Evolutionary conservation across 2,329 filamentous ascomycete species (phyloP), one percentile per base, ranked within the genome.

Genomic region (Nothophaeocryptopus gaeumannii): DNA sequence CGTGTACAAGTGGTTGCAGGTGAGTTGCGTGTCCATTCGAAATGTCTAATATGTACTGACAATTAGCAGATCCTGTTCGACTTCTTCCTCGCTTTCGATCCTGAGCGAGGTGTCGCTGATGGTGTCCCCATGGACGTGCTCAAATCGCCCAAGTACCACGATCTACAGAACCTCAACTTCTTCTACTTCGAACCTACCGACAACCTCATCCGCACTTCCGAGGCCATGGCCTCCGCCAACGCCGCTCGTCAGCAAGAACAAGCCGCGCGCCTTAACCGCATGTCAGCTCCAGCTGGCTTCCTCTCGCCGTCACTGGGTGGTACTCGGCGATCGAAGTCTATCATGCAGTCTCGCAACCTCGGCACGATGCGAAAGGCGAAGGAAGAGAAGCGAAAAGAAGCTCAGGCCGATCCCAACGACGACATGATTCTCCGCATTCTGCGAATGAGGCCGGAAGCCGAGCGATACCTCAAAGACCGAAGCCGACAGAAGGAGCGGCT

Each of bases 141-240:
- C 66, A 96, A 95, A 72, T 95, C 89, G 59, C 89, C 92, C 66
- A 99, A 99, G 79, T 99, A 96, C 77, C 91, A 96, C 75, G 93
- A 99, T 70, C 82, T 99, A 46, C 89, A 93, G 58, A 92, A 89
- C 55, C 81, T 99, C 56, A 95, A 96, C 74, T 99, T 97, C 78
- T 99, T 97, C 78, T 99, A 99, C 75, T 95, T 93, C 66, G 91
- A 97, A 64, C 81, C 86, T 30, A 95, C 90, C 1, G 88, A 95
- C 54, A 91, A 88, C 61, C 80, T 99, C 10, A 89, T 97, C 61
- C 86, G 92, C 43, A 95, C 89, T n/a, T 96, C 89, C 2, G 93
- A 99, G 71, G 83, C 89, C 48, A 99, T 99, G 88, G 92, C 91
- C 3, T 85, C 88, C 2, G 89, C 90, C 35, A 95, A 87, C 3